Evolutionary conservation across 225 moss, liverwort and hornwort species (phyloP).

Genomic region (Antitrichia curtipendula): DNA sequence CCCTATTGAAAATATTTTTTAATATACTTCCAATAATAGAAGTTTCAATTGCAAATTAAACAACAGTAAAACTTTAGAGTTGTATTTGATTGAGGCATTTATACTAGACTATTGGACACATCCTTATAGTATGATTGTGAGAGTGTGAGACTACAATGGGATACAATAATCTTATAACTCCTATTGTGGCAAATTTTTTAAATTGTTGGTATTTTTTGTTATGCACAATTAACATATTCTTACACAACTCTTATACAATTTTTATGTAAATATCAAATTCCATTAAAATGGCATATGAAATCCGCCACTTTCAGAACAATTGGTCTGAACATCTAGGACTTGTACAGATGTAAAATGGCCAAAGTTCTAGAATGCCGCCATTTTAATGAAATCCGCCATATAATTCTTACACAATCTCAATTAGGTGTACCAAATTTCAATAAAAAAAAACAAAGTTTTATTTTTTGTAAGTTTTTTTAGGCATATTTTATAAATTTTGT

Average conservation of each 20-base stretch:
- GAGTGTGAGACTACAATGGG: neutral
- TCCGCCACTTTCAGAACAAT: too few relatives aligned
- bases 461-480: neutral
- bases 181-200: neutral
- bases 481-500: neutral
- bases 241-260: fast-evolving
- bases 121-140: fast-evolving
- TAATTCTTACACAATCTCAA: neutral
- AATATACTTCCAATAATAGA: neutral
- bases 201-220: neutral
- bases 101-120: fast-evolving
- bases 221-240: too few relatives aligned
- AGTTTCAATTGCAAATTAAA: neutral
- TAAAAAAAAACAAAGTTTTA: neutral
- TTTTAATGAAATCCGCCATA: too few relatives aligned
- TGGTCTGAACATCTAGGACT: too few relatives aligned
- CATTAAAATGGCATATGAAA: too few relatives aligned
- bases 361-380: too few relatives aligned
- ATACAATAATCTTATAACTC: neutral
- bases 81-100: neutral
- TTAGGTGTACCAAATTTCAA: fast-evolving
- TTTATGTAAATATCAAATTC: too few relatives aligned
- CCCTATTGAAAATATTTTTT: neutral
- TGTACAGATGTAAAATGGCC: too few relatives aligned
- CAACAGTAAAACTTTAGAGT: fast-evolving